Base-by-base conservation (phyloP, 352 stramenopile species). In the Halophytophthora batemanensis region DNA sequence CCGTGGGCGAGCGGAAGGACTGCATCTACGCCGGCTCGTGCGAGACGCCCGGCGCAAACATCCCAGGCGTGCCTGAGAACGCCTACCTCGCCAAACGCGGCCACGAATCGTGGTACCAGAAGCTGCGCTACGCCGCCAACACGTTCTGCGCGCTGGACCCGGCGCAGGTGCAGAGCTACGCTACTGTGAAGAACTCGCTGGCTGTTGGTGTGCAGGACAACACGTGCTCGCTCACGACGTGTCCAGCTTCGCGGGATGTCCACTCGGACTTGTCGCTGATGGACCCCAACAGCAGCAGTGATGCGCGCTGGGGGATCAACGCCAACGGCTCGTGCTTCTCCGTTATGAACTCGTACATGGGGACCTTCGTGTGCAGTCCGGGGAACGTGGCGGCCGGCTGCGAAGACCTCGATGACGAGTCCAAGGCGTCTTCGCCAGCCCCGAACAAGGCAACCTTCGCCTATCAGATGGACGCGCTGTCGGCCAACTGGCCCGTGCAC, bases 401-500 rank as follows among this genome's bases (percentile, higher is more conserved):
- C 44, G 52, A 66, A 17, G 33, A 41, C 0, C 37, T 57, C 19
- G 15, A 62, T 2, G 56, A 56, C 28, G 49, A 47, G 5, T 48
- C 56, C 2, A 2, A 17, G 15, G 23, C 48, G 0, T 23, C 55
- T 6, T 42, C 53, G 10, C 15, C 34, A 14, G 57, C 31, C 7
- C 28, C 3, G 13, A 39, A 61, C 17, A 41, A 53, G 0, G 60
- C 51, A 0, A 40, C 35, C 6, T 90, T 88, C 35, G 65, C 61
- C 11, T 90, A 85, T 45, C 80, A 98, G 51, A 94, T 96, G 46
- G 95, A 84, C 45, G 74, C 71, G 7, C 67, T 85, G 8, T 80
- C 71, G 0, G 62, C 66, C 15, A 86, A 82, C 58, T 86, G 70
- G 69, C 66, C 58, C 11, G 57, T 81, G 2, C 71, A 77, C 47